Base-by-base conservation (phyloP, 2,329 filamentous ascomycete genomes). In the Talaromyces islandicus region DNA sequence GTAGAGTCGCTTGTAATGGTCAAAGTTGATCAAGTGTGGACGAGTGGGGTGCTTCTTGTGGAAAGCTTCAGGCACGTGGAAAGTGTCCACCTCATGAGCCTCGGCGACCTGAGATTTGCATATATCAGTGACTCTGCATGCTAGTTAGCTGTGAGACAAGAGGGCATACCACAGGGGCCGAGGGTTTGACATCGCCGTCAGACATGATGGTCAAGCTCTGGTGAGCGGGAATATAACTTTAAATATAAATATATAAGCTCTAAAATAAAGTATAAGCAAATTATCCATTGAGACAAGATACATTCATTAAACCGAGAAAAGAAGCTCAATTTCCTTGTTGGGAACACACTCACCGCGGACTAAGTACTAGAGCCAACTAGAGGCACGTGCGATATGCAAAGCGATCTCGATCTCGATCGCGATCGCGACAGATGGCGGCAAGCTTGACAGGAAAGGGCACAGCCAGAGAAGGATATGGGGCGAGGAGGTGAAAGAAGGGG, bases 1-100 rank as follows among this genome's bases (percentile, higher is more conserved):
- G 75, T 88, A 88, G 68, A 88, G 78, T 71, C 81, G 75, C 74
- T 85, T 80, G 78, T 88, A 88, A 70, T 87, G 80, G 62, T 85
- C 83, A 54, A 88, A 71, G 67, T 80, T 79, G 65, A 81, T 79
- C 59, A 88, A 68, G 72, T 88, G 84, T 50, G 85, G 82, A 67
- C 81, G 83, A 59, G 77, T 77, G 9, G 85, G 83, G 71, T 87
- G 85, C 70, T 87, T 87, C 48, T 79, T 73, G 69, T 77, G 74
- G 71, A 82, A 82, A n/a, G 77, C 77, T 64, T 84, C 77, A 63
- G 84, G 84, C 55, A 86, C 82, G 70, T 85, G 80, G 75, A 78
- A 78, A 50, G 77, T 79, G 64, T 78, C 75, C 64, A 80, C 77
- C 61, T 78, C 71, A 67, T 80, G 77, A 62, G 78, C 77, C 68